Percentiles rank a stretch among this genome's conserved stretches.
Conservation (phyloP, 495 filamentous ascomycete species). For the Daldinia concentrica region DNA sequence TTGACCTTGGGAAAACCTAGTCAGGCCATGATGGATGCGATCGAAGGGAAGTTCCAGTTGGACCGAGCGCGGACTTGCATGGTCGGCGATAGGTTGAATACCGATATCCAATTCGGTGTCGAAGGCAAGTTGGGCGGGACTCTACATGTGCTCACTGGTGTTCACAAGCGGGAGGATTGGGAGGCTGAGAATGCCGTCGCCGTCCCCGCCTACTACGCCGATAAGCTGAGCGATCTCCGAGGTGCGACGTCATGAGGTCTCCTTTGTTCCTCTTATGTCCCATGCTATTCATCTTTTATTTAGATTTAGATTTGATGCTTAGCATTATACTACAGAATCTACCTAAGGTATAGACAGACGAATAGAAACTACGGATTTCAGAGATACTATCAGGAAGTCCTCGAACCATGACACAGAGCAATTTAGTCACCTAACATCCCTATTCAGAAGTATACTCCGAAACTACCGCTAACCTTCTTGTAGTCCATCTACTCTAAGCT, state of each 20-base stretch:
- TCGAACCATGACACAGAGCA: neutral
- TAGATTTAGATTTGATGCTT: slow-evolving; percentile 10
- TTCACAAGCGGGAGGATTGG: slow-evolving; percentile 83
- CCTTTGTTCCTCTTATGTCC: neutral
- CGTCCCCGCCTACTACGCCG: slow-evolving; percentile 80
- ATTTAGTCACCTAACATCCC: no score
- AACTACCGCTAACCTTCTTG: no score
- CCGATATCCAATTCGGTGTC: slow-evolving; percentile 94
- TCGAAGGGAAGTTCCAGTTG: slow-evolving; percentile 93
- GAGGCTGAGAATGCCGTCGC: slow-evolving; percentile 66
- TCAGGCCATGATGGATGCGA: slow-evolving; percentile 98
- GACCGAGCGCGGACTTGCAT: slow-evolving; percentile 89
- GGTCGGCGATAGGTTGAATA: slow-evolving; percentile 94
- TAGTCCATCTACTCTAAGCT: slow-evolving; percentile 11
- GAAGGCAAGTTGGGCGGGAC: slow-evolving; percentile 93
- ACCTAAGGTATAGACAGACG: slow-evolving; percentile 19
- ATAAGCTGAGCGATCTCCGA: slow-evolving; percentile 80
- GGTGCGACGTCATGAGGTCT: slow-evolving; percentile 35
- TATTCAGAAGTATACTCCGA: no score
- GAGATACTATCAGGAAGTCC: neutral
- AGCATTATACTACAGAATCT: neutral
- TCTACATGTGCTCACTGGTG: slow-evolving; percentile 89
- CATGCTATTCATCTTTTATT: neutral
- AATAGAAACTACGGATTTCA: slow-evolving; percentile 4
- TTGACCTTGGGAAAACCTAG: slow-evolving; percentile 90